Evolutionary conservation across 176 grass and related monocot species (phyloP).

Genomic region (Bolboschoenus planiculmis): DNA sequence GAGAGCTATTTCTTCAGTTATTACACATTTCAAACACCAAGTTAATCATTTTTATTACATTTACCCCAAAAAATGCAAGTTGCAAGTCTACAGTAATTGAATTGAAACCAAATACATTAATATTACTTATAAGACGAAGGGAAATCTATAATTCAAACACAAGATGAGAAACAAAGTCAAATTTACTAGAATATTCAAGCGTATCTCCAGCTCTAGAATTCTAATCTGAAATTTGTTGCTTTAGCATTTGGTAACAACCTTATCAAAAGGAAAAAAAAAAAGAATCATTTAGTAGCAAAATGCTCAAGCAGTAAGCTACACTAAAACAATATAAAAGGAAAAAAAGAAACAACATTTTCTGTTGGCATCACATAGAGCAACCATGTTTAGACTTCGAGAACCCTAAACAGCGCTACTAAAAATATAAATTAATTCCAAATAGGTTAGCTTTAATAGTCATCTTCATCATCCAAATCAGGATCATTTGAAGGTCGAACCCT

Average conservation of each 20-base stretch:
- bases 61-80: not conserved
- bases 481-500: slow-evolving; percentile 67
- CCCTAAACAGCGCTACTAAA: not conserved
- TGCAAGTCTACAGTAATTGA: no score
- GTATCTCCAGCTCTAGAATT: not conserved
- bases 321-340: not conserved
- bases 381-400: not conserved
- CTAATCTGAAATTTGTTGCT: not conserved
- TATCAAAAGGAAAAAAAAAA: not conserved
- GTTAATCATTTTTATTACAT: not conserved
- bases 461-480: slow-evolving; percentile 88
- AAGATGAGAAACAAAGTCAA: not conserved
- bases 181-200: not conserved
- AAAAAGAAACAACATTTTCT: not conserved
- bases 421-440: slow-evolving; percentile 4
- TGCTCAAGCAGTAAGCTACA: not conserved
- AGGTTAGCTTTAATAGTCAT: slow-evolving; percentile 50
- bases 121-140: not conserved
- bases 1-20: not conserved
- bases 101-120: not conserved
- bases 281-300: not conserved
- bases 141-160: not conserved
- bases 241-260: not conserved
- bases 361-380: not conserved
- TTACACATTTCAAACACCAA: not conserved